These are phyloP conservation scores for Cydonia oblonga DNA, from an alignment of 331 rosid species.

Conservation along the genomic window DNA sequence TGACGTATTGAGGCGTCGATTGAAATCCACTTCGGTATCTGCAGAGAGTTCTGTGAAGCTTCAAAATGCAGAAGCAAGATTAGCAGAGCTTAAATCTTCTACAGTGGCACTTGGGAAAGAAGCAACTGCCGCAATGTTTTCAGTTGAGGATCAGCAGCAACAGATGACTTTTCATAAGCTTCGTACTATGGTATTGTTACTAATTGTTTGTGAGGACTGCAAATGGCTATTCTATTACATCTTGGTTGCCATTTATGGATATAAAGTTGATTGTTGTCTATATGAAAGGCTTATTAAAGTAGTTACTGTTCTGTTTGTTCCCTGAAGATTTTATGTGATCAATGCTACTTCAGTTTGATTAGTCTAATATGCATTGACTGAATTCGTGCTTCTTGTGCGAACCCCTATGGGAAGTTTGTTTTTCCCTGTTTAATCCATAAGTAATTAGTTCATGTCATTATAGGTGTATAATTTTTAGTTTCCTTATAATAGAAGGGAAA, in stretches of 20 bases:
- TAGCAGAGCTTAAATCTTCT: conserved; percentile 71
- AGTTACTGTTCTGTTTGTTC: neutral
- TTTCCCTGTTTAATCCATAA: neutral
- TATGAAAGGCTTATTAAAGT: neutral
- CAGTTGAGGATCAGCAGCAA: conserved; percentile 89
- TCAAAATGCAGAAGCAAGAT: conserved; percentile 74
- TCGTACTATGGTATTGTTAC: conserved; percentile 55
- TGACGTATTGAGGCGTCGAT: conserved; percentile 81
- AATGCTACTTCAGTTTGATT: neutral
- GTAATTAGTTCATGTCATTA: neutral
- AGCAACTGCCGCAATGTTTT: conserved; percentile 77
- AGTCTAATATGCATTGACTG: neutral
- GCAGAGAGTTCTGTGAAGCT: conserved; percentile 64
- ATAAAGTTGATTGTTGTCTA: neutral
- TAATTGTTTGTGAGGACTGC: neutral
- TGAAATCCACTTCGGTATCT: conserved; percentile 65
- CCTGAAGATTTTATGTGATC: neutral
- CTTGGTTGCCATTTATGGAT: neutral
- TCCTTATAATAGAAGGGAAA: neutral
- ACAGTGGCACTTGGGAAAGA: conserved; percentile 76
- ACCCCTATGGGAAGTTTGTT: neutral
- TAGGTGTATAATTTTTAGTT: neutral
- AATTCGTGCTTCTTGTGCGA: neutral
- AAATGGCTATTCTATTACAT: neutral
- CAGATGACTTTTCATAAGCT: conserved; percentile 62